Percentiles rank a stretch among this genome's conserved stretches.
phyloP scores from a whole-genome alignment of 352 stramenopile genomes.

The Globisporangium megalacanthum region DNA sequence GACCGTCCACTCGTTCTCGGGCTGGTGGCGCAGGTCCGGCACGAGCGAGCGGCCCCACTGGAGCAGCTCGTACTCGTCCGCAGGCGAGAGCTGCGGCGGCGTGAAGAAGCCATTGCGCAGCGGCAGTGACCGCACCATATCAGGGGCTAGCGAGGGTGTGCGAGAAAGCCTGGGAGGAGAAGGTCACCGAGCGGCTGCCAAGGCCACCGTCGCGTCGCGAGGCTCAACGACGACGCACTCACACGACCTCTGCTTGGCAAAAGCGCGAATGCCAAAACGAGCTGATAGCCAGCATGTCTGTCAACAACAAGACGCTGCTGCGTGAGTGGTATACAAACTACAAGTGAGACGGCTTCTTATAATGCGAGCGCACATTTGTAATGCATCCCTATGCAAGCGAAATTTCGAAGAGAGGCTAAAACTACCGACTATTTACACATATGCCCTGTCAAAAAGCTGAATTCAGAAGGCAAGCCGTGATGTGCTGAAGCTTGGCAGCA shows the following conservation, averaged over 20 bases:
- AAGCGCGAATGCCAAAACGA: background rate
- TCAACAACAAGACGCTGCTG: background rate
- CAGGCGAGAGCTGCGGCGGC: constrained; percentile 45
- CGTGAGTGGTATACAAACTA: background rate
- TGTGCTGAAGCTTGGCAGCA: no score
- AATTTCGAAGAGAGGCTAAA: no score
- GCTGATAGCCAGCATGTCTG: background rate
- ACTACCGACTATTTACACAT: no score
- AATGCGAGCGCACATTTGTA: background rate
- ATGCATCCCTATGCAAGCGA: no score
- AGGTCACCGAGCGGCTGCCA: no score
- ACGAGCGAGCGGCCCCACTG: constrained; percentile 67
- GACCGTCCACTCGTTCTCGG: constrained; percentile 74
- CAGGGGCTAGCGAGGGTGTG: background rate
- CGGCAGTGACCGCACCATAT: constrained; percentile 74
- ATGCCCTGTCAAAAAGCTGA: no score
- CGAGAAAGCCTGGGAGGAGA: no score
- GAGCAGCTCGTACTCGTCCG: constrained; percentile 70
- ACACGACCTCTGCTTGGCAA: background rate
- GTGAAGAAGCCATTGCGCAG: constrained; percentile 77
- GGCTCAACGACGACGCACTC: background rate
- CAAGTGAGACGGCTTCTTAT: background rate
- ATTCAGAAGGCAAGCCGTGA: no score
- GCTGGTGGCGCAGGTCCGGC: constrained; percentile 57
- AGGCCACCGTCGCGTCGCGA: no score